Base-by-base conservation (phyloP, 805 yeast species). In the Ogataea nakhonphanomensis region DNA sequence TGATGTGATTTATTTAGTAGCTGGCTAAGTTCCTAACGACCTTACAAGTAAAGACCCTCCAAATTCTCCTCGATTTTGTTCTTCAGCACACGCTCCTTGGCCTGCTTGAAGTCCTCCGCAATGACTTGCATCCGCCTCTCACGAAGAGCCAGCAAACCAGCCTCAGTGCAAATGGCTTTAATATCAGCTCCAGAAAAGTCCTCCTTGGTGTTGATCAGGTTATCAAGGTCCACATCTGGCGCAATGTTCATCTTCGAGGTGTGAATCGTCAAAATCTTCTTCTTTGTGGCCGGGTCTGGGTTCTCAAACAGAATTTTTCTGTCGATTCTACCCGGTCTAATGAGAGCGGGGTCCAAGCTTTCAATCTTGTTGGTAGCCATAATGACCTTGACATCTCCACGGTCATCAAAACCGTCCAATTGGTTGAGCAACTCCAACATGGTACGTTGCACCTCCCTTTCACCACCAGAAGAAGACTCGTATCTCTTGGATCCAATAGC, bases 401-500 rank as follows among this genome's bases (percentile, higher is more conserved):
- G 78, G 61, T 91, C 96, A 62, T 90, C 98, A 62, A 91, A 91
- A 15, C 98, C 98, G 65, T 91, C 98, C 56, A 91, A 75, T 66
- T 91, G 98, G 64, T 91, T 91, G 58, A 91, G 76, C 57, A 91
- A 70, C 67, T 90, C 98, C 76, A 90, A 73, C 98, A 90, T 91
- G 26, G 98, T 91, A 71, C 98, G 81, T 70, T 91, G 98, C 49
- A 91, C 87, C 67, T 91, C 98, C 54, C 96, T 78, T 67, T 91
- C 98, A 60, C 98, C 98, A 31, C 98, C 97, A 14, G 95, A 83
- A 6, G 83, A 71, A 2, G 84, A 83, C 45, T 91, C 96, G 64
- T 91, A 90, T 65, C 99, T 81, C 64, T 91, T 91, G n/a, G 95
- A 85, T 66, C 99, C 99, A 61, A 93, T 93, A 32, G 99, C 98